phyloP scores from a whole-genome alignment of 176 grass and related monocot genomes.

The Oryza brachyantha region DNA sequence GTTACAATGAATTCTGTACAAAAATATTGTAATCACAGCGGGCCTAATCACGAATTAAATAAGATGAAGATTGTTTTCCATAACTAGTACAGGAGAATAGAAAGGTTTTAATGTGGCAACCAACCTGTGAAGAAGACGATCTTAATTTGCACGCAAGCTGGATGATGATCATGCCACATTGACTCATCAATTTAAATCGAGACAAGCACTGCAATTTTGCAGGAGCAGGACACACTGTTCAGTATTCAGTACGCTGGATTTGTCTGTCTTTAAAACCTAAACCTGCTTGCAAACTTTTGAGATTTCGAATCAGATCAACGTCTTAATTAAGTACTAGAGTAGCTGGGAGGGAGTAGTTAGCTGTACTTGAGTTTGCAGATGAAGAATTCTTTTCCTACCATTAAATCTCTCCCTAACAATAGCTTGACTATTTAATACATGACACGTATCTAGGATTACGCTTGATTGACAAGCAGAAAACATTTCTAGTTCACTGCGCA shows the following conservation, averaged over 20 bases:
- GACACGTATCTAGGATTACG: neutral
- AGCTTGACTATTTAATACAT: neutral
- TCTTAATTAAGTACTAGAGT: neutral
- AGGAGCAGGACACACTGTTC: neutral
- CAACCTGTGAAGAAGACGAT: slow-evolving; percentile 27
- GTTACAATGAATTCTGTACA: slow-evolving; percentile 14
- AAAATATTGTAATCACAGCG: slow-evolving; percentile 17
- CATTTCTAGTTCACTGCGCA: neutral
- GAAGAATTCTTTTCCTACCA: slow-evolving; percentile 10
- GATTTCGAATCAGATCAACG: neutral
- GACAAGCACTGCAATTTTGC: neutral
- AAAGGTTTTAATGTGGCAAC: slow-evolving; percentile 35
- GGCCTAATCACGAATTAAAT: slow-evolving; percentile 33
- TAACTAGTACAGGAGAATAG: slow-evolving; percentile 37
- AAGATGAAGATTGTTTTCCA: slow-evolving; percentile 34
- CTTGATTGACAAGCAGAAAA: neutral
- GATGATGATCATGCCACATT: too few species aligned
- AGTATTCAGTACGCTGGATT: neutral
- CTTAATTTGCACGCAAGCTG: slow-evolving; percentile 34
- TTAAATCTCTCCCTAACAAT: neutral
- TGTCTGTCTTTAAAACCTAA: neutral
- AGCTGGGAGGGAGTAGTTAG: slow-evolving; percentile 11
- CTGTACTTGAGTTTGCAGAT: slow-evolving; percentile 15
- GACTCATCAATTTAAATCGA: too few species aligned
- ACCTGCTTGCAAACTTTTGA: slow-evolving; percentile 11